These are phyloP conservation scores for Neurospora cerealis DNA, from an alignment of 495 filamentous ascomycete genomes.

Conservation along the genomic window DNA sequence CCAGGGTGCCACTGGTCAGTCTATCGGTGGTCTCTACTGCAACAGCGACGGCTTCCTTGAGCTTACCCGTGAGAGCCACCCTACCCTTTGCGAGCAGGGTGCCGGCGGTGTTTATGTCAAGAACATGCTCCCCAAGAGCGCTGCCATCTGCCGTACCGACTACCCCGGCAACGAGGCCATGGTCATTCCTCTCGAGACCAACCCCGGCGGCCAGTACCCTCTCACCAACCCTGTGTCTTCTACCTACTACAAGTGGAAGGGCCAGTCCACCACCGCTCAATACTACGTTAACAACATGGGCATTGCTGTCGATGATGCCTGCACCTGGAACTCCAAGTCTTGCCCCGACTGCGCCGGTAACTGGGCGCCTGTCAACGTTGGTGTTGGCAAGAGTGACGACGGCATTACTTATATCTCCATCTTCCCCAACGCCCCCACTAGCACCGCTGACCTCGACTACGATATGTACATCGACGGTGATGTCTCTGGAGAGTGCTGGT, in stretches of 20 bases:
- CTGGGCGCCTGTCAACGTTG: constrained; percentile 83
- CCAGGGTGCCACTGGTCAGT: constrained; percentile 78
- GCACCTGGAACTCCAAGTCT: constrained; percentile 57
- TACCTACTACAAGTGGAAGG: constrained; percentile 69
- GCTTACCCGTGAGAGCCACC: constrained; percentile 56
- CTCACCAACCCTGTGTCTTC: constrained; percentile 65
- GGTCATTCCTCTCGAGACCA: constrained; percentile 61
- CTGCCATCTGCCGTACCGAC: constrained; percentile 86
- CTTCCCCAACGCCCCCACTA: constrained; percentile 55
- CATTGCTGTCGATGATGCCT: constrained; percentile 56
- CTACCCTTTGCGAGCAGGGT: constrained; percentile 67
- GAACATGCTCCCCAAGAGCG: constrained; percentile 56
- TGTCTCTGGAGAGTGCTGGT: constrained; percentile 58
- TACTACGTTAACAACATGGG: constrained; percentile 92
- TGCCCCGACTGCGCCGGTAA: constrained; percentile 55
- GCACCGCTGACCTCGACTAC: constrained; percentile 55
- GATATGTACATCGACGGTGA: constrained; percentile 60
- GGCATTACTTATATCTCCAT: constrained; percentile 74
- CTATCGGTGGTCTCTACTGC: constrained; percentile 82
- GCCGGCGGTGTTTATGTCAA: constrained; percentile 57
- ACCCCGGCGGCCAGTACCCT: constrained; percentile 42
- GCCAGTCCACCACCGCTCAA: constrained; percentile 71
- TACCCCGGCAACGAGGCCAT: constrained; percentile 87
- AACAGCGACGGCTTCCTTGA: constrained; percentile 62
- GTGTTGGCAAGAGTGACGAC: constrained; percentile 55